A percentile compares a stretch with the other conserved stretches of the same genome.
Conservation (phyloP, 2,329 filamentous ascomycete genomes). For the Tolypocladium ophioglossoides region DNA sequence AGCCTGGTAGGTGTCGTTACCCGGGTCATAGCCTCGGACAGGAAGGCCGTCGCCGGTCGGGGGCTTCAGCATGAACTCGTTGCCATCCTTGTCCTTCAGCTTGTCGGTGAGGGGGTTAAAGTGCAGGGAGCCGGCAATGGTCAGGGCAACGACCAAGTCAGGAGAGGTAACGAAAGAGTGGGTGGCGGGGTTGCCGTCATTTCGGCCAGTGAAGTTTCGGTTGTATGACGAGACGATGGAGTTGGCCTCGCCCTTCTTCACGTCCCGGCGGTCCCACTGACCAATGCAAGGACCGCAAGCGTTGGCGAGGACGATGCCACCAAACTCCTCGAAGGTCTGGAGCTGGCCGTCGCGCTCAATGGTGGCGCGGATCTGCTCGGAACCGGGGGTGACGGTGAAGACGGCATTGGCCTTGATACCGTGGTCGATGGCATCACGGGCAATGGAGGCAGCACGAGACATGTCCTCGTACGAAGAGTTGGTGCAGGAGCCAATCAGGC, state of each 20-base stretch:
- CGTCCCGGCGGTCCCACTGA: slow-evolving; percentile 88
- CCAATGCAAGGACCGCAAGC: slow-evolving; percentile 92
- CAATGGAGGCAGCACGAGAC: slow-evolving; percentile 89
- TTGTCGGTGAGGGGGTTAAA: slow-evolving; percentile 94
- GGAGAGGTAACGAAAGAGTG: slow-evolving; percentile 99
- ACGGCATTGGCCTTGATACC: slow-evolving; percentile 81
- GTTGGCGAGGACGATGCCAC: slow-evolving; percentile 84
- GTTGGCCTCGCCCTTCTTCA: slow-evolving; percentile 76
- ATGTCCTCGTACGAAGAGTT: slow-evolving; percentile 99
- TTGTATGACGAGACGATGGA: slow-evolving; percentile 97
- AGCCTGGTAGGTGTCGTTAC: slow-evolving; percentile 64
- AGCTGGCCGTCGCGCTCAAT: slow-evolving; percentile 83
- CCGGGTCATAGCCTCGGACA: slow-evolving; percentile 39
- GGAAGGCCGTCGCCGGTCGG: slow-evolving; percentile 65
- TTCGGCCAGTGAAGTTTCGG: slow-evolving; percentile 93
- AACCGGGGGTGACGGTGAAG: slow-evolving; percentile 94
- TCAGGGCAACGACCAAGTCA: slow-evolving; percentile 92
- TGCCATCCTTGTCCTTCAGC: slow-evolving; percentile 68
- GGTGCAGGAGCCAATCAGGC: slow-evolving; percentile 94
- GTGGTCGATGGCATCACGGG: slow-evolving; percentile 82
- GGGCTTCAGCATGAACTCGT: slow-evolving; percentile 74
- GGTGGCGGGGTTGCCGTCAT: slow-evolving; percentile 90
- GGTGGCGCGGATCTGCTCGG: slow-evolving; percentile 92
- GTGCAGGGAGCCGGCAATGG: slow-evolving; percentile 81
- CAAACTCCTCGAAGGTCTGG: slow-evolving; percentile 73